Evolutionary conservation across 1,284 basidiomycete species (phyloP), one percentile per base, ranked within the genome.

Genomic region (Malassezia sp.): DNA sequence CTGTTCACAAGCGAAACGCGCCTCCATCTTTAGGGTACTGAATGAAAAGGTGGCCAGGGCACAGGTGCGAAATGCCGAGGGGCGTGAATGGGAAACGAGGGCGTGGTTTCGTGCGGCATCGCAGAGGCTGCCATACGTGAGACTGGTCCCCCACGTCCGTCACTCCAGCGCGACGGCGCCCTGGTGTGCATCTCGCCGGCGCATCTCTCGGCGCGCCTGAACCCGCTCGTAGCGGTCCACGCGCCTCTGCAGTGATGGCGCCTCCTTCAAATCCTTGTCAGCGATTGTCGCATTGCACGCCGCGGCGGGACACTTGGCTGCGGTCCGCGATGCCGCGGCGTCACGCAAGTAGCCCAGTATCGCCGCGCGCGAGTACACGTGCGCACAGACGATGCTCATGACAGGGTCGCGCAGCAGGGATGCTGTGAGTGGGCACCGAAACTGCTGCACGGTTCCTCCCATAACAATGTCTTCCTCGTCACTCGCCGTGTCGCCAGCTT

Each of bases 381-480:
- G 52, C 12, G 29, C 22, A 36, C 52, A 54, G n/a, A 38, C 31
- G 5, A 38, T 39, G 38, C 39, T 46, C n/a, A 57, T 42, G 10
- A 64, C 29, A 1, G 63, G 62, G 38, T 66, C 56, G 21, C 50
- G 49, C 10, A 66, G 48, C 10, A 64, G 41, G 27, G 51, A 51
- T 4, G 56, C 47, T 0, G 60, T 57, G 17, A 64, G 38, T 1
- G 63, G 63, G 35, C 63, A 66, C 14, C 57, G 47, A 52, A 57
- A 64, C 41, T 62, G 53, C 22, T 53, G 54, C 20, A 45, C 42
- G 2, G 36, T 32, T 14, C 58, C 61, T 14, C 63, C 61, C 11
- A 56, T 43, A 4, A 55, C 46, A 20, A 64, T 49, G 1, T 64
- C 61, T 8, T 64, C 59, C 43, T 57, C 60, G 24, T 59, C 56